Evolutionary conservation across 73 alveolate species (phyloP).

Genomic region (Effrenium voratum): DNA sequence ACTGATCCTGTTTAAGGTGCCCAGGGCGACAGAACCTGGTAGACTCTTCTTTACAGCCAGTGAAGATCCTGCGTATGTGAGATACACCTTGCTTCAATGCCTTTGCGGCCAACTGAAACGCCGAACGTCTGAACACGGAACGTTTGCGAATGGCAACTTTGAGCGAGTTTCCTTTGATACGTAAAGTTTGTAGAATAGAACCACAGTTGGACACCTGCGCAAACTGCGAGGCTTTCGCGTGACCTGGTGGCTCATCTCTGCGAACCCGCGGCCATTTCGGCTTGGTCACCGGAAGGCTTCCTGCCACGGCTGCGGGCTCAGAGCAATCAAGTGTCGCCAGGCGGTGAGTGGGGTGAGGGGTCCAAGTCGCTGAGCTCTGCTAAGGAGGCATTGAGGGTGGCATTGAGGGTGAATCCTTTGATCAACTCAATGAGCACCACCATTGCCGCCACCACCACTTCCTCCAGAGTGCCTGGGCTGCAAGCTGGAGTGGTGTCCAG

Average conservation of each 20-base stretch:
- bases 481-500: background rate
- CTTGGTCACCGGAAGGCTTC: slow-evolving; percentile 18
- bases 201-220: background rate
- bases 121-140: no score
- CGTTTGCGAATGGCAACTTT: background rate
- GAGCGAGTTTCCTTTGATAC: background rate
- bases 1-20: no score
- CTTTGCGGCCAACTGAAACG: no score
- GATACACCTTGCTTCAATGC: no score
- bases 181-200: background rate
- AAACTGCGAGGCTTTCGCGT: background rate
- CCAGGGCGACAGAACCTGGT: no score
- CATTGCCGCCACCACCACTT: background rate
- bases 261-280: background rate
- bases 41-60: no score
- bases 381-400: slow-evolving; percentile 66
- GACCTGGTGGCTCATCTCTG: background rate
- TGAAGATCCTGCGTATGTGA: no score
- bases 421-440: slow-evolving; percentile 28
- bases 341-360: background rate
- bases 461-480: slow-evolving; percentile 12
- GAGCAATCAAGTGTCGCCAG: background rate
- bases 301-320: slow-evolving; percentile 16
- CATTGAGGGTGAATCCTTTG: slow-evolving; percentile 32
- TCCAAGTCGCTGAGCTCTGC: background rate